These are phyloP conservation scores for Fraxinus velutina DNA, from an alignment of 305 asterid genomes.

Conservation along the genomic window DNA sequence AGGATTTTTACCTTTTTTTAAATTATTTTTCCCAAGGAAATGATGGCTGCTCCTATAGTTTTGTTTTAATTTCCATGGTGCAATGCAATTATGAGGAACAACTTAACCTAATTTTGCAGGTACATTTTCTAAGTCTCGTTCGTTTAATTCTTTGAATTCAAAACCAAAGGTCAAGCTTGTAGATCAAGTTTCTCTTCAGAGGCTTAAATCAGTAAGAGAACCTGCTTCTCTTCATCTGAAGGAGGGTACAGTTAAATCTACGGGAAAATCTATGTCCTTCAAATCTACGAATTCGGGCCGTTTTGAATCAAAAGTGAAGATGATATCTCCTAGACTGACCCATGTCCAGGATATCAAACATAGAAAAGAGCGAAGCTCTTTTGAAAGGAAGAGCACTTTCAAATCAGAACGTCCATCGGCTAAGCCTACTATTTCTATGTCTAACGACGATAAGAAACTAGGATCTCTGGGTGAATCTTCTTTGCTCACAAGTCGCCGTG, in stretches of 20 bases:
- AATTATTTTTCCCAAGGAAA: not conserved
- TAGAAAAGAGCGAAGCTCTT: constrained; percentile 49
- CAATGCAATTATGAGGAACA: not conserved
- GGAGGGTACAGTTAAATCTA: constrained; percentile 55
- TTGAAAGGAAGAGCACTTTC: constrained; percentile 64
- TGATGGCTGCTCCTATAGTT: constrained; percentile 8
- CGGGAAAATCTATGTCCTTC: constrained; percentile 71
- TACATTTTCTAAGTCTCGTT: constrained; percentile 64
- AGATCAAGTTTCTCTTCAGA: constrained; percentile 59
- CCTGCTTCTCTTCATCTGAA: constrained; percentile 45
- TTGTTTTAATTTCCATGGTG: constrained; percentile 9
- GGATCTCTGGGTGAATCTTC: constrained; percentile 44
- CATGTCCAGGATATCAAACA: constrained; percentile 47
- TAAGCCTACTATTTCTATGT: constrained; percentile 37
- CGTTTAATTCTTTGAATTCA: constrained; percentile 61
- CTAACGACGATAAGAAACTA: constrained; percentile 51
- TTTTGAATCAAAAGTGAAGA: constrained; percentile 64
- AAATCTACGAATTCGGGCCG: constrained; percentile 51
- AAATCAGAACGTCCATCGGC: constrained; percentile 49
- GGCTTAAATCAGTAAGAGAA: constrained; percentile 64
- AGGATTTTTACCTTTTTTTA: not conserved
- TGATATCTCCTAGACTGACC: constrained; percentile 62
- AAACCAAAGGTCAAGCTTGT: constrained; percentile 71
- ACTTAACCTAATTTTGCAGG: constrained; percentile 42
- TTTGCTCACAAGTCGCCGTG: constrained; percentile 41